Percentiles rank a stretch among this genome's conserved stretches.
Conservation (phyloP, 192 early-diverging fungal species). For the Coemansia sp. region DNA sequence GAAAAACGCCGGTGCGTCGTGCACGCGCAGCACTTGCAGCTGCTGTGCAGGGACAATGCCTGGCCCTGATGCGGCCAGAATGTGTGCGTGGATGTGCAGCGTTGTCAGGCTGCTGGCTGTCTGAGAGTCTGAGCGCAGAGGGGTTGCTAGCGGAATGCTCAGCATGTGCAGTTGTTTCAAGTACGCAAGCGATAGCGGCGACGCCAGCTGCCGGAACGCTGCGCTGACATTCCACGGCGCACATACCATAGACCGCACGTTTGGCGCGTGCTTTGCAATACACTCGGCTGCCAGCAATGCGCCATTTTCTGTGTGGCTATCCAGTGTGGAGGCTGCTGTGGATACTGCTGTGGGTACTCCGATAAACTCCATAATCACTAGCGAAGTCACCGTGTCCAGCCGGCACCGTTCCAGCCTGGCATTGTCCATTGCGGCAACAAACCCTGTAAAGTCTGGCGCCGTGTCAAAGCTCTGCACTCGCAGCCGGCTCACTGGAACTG, state of each 20-base stretch:
- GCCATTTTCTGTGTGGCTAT: neutral
- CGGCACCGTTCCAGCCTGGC: neutral
- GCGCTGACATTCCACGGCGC: neutral
- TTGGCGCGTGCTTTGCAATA: neutral
- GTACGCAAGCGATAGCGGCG: neutral
- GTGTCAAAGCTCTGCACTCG: conserved; percentile 1
- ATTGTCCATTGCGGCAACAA: neutral
- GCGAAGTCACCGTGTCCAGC: neutral
- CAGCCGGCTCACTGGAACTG: neutral
- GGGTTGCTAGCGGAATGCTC: neutral
- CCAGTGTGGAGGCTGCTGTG: neutral
- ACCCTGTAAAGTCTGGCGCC: neutral
- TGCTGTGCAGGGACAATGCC: neutral
- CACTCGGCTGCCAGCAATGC: neutral
- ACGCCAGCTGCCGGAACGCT: neutral
- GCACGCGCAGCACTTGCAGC: conserved; percentile 19
- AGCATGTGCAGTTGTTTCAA: neutral
- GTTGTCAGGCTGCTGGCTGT: conserved; percentile 5
- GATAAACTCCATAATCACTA: neutral
- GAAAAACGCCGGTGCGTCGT: conserved; percentile 32
- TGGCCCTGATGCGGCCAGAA: neutral
- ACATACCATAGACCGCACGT: neutral
- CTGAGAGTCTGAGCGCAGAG: neutral
- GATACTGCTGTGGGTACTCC: neutral
- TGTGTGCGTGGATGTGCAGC: conserved; percentile 26